phyloP scores from a whole-genome alignment of 208 protist genomes.

The Angomonas desouzai region DNA sequence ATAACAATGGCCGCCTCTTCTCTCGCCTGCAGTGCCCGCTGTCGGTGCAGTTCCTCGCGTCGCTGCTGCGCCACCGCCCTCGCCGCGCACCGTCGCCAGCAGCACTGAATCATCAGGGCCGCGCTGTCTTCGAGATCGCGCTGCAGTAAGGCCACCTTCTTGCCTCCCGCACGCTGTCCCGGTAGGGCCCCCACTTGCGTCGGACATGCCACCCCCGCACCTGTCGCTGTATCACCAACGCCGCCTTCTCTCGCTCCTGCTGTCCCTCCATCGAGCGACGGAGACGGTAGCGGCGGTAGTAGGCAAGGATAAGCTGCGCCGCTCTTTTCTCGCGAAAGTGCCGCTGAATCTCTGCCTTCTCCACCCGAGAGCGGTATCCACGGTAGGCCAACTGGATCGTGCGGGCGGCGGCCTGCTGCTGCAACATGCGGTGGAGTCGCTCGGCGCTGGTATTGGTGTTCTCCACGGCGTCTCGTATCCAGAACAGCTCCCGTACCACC shows the following conservation, averaged over 20 bases:
- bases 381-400: constrained; percentile 61
- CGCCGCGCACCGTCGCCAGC: constrained; percentile 54
- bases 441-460: constrained; percentile 33
- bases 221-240: constrained; percentile 56
- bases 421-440: constrained; percentile 22
- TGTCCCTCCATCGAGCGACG: constrained; percentile 22
- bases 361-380: constrained; percentile 23
- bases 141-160: constrained; percentile 27
- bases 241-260: constrained; percentile 32
- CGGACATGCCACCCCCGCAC: constrained; percentile 68
- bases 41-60: constrained; percentile 13
- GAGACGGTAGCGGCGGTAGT: constrained; percentile 48
- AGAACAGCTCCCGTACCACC: constrained; percentile 84
- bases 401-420: constrained; percentile 27
- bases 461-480: constrained; percentile 46
- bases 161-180: constrained; percentile 23
- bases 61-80: constrained; percentile 12
- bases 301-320: constrained; percentile 42
- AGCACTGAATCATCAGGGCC: constrained; percentile 67
- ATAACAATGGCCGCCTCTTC: constrained; percentile 69
- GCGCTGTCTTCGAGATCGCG: constrained; percentile 59
- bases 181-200: constrained; percentile 41
- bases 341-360: constrained; percentile 15
- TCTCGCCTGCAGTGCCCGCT: constrained; percentile 16
- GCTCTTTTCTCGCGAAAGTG: constrained; percentile 19